A percentile compares a stretch with the other conserved stretches of the same genome.
Conservation (phyloP, 148 eudicot genomes). For the Vaccinium vitisidaea region DNA sequence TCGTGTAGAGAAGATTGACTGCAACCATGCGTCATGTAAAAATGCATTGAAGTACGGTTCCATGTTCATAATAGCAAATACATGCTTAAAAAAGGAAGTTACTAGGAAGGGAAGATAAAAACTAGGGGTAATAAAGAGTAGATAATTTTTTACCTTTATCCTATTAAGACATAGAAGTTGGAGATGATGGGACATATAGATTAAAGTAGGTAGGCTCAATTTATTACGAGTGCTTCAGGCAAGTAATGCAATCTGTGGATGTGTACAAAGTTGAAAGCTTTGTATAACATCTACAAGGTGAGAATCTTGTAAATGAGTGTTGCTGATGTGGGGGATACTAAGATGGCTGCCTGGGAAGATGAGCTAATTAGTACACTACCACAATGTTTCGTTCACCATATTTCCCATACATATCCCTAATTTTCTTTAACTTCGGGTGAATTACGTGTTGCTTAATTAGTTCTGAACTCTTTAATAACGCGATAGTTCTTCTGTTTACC, state of each 20-base stretch:
- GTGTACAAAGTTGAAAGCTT: too few species aligned
- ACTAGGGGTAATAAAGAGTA: background rate
- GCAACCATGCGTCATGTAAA: background rate
- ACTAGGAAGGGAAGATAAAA: background rate
- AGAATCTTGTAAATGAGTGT: background rate
- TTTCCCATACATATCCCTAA: background rate
- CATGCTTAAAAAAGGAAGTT: background rate
- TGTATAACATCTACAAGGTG: background rate
- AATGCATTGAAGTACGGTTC: background rate
- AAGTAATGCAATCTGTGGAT: background rate
- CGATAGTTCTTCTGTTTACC: slow-evolving; percentile 21
- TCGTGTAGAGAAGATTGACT: background rate
- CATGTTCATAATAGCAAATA: background rate
- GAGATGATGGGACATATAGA: background rate
- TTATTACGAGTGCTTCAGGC: background rate
- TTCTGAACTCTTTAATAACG: background rate
- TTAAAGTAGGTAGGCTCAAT: background rate
- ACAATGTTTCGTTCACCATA: background rate
- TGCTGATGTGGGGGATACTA: background rate
- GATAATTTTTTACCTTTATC: background rate
- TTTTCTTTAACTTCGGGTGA: background rate
- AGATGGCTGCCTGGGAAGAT: background rate
- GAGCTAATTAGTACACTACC: background rate
- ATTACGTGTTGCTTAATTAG: background rate
- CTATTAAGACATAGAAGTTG: background rate